Evolutionary conservation across 306 rosid species (phyloP).

Genomic region (cucumber (Cucumis sativus)): DNA sequence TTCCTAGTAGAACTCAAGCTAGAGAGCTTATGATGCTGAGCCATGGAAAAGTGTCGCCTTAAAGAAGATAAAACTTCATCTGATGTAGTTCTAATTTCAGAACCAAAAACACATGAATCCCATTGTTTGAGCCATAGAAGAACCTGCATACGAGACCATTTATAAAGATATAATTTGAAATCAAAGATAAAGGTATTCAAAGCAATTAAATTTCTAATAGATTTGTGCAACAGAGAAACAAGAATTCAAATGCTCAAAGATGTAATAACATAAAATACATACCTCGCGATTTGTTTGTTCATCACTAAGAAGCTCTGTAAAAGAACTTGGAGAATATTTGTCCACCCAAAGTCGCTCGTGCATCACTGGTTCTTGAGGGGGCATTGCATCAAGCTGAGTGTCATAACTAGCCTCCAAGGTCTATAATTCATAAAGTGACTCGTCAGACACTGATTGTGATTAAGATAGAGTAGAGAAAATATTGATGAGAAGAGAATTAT

Average conservation of each 20-base stretch:
- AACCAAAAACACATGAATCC: constrained; percentile 86
- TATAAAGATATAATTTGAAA: constrained; percentile 7
- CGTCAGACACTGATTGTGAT: neutral
- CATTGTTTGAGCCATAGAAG: constrained; percentile 91
- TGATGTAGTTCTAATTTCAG: constrained; percentile 73
- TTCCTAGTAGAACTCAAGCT: constrained; percentile 36
- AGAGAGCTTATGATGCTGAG: constrained; percentile 46
- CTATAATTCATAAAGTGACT: constrained; percentile 27
- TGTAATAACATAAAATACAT: constrained; percentile 6
- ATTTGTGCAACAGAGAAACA: neutral
- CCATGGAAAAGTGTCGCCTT: constrained; percentile 64
- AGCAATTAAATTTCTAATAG: constrained; percentile 1
- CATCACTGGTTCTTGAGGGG: constrained; percentile 34
- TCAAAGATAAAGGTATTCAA: constrained; percentile 1
- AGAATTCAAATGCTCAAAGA: neutral
- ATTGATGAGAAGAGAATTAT: too few relatives aligned
- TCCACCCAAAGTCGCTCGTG: constrained; percentile 91
- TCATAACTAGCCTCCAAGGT: constrained; percentile 53
- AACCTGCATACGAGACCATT: constrained; percentile 37
- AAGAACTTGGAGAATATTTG: constrained; percentile 78
- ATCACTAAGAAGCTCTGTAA: constrained; percentile 90
- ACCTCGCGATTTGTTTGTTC: constrained; percentile 98
- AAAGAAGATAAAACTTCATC: constrained; percentile 77
- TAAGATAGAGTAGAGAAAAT: neutral
- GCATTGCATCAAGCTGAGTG: constrained; percentile 31